Conservation (phyloP, 2,329 filamentous ascomycete species). For the Cladobotryum protrusum region DNA sequence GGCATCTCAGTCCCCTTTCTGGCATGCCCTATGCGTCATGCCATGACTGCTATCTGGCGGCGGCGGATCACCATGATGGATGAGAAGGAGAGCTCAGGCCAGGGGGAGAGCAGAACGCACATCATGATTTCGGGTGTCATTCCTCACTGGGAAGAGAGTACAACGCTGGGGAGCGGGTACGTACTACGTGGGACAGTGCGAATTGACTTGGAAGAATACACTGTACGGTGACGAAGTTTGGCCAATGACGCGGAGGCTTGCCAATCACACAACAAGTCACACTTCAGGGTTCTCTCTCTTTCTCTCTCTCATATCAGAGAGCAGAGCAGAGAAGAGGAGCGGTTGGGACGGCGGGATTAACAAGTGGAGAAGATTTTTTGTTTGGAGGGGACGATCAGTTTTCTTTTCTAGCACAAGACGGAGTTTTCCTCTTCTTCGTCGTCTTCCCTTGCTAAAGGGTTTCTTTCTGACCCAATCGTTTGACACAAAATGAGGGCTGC, state of each 20-base stretch:
- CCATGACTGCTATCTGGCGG: too few relatives aligned
- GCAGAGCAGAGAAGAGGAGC: neutral
- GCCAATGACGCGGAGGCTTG: too few relatives aligned
- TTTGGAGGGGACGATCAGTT: neutral
- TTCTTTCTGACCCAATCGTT: constrained; percentile 8
- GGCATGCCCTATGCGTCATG: too few relatives aligned
- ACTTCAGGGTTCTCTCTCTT: too few relatives aligned
- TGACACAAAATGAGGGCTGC: constrained; percentile 9
- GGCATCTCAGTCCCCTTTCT: too few relatives aligned
- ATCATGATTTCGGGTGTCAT: constrained; percentile 7
- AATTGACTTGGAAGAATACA: neutral
- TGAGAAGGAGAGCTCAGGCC: constrained; percentile 4
- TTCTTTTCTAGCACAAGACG: too few relatives aligned
- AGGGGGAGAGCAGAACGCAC: neutral
- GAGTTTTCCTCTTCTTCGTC: too few relatives aligned
- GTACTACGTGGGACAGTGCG: neutral
- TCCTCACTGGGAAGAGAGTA: constrained; percentile 7
- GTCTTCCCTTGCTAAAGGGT: neutral
- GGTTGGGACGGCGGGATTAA: constrained; percentile 7
- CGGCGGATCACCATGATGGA: too few relatives aligned
- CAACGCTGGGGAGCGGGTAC: neutral
- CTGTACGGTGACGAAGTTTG: neutral
- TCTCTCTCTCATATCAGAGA: too few relatives aligned
- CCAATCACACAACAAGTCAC: too few relatives aligned
- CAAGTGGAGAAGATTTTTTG: constrained; percentile 6